phyloP scores from a whole-genome alignment of 805 yeast species.

The Candida caryicola region DNA sequence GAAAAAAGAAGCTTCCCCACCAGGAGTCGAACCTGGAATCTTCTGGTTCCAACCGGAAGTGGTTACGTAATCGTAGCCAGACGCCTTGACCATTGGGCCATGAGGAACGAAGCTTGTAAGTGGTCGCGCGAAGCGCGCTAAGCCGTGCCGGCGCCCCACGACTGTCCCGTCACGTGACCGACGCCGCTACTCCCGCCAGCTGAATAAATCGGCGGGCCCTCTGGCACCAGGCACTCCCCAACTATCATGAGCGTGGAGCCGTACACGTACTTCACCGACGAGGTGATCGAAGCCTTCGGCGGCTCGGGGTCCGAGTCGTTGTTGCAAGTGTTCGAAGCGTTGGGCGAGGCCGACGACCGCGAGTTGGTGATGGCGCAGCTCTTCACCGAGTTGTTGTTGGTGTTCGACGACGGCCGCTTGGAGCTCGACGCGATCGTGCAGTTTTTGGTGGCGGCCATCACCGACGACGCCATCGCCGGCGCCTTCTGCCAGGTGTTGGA shows the following conservation, averaged over 20 bases:
- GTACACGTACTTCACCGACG: slow-evolving; percentile 27
- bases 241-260: slow-evolving; percentile 11
- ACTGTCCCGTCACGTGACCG: slow-evolving; percentile 1
- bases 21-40: slow-evolving; percentile 53
- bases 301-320: slow-evolving; percentile 32
- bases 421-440: slow-evolving; percentile 15
- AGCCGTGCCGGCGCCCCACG: too few relatives aligned
- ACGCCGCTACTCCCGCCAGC: too few relatives aligned
- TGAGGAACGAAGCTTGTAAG: slow-evolving; percentile 53
- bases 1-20: slow-evolving; percentile 42
- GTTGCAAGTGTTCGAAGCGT: slow-evolving; percentile 28
- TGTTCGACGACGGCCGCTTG: slow-evolving; percentile 20
- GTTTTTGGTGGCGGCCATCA: slow-evolving; percentile 28
- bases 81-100: slow-evolving; percentile 77
- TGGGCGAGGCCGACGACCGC: slow-evolving; percentile 17
- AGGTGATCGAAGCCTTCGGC: slow-evolving; percentile 29
- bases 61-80: slow-evolving; percentile 59
- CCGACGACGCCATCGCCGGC: slow-evolving; percentile 30
- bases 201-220: too few relatives aligned
- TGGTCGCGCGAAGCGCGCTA: too few relatives aligned
- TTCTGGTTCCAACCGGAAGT: slow-evolving; percentile 47
- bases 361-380: slow-evolving; percentile 22
- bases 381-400: slow-evolving; percentile 33
- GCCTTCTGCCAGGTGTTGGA: slow-evolving; percentile 38
- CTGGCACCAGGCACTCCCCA: too few relatives aligned